Evolutionary conservation across 169 alveolate species (phyloP), one percentile per base, ranked within the genome.

Genomic region (Amoebophrya sp.): DNA sequence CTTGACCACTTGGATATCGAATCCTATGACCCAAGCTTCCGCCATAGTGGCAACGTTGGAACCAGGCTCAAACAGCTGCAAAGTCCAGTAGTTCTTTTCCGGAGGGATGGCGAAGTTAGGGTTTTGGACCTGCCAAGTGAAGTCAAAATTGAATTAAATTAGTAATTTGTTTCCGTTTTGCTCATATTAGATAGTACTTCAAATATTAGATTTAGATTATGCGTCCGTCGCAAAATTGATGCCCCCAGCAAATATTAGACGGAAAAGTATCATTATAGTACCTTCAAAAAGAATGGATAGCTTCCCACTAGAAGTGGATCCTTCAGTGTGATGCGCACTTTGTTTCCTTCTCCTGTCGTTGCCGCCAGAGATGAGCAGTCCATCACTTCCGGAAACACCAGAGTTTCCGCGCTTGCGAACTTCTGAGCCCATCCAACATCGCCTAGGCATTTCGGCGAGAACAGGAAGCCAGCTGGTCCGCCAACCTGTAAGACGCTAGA

Each of bases 41-140:
- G 83, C 83, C 83, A 65, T 65, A 36, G 83, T 65, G 36, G 83
- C 83, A 36, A 65, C 83, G 83, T 36, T 65, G 83, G 38, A 26
- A 26, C 83, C 83, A 29, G 83, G 83, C n/a, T 65, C 83, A 36
- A 26, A 65, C 33, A 65, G 3, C 2, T 36, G 83, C 39, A 65
- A 26, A 6, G 83, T 65, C 83, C 83, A 65, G 83, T 12, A 65
- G 83, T 65, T 65, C n/a, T 65, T 65, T 65, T 65, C 83, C 83
- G 83, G 2, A 36, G 83, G 83, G 26, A 65, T 65, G 36, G 2
- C 1, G 83, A 65, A 65, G 26, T 65, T 65, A 29, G 83, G 83
- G 83, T 65, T 65, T 26, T 65, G 83, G 38, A n/a, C n/a, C n/a
- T n/a, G n/a, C n/a, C n/a, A n/a, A n/a, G n/a, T n/a, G n/a, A n/a